Conservation (phyloP, 129 eudicot species). For the Glebionis coronaria region DNA sequence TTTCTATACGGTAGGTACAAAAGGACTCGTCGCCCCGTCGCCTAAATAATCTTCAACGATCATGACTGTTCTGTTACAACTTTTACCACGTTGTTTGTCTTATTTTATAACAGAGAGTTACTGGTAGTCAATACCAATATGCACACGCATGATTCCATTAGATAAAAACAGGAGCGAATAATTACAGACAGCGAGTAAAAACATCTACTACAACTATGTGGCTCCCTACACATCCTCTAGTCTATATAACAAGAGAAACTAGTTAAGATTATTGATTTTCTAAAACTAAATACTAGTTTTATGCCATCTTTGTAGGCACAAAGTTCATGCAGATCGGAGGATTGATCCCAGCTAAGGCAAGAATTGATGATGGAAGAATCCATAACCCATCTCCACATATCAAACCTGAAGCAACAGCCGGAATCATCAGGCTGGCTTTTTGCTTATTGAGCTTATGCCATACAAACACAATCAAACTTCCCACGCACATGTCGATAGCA, state of each 20-base stretch:
- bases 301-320: constrained; percentile 27
- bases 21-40: not conserved
- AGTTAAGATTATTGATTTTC: constrained; percentile 3
- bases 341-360: constrained; percentile 54
- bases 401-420: constrained; percentile 88
- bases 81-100: not conserved
- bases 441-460: constrained; percentile 59
- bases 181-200: not conserved
- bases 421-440: constrained; percentile 67
- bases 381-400: constrained; percentile 92
- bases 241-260: constrained; percentile 6
- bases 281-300: constrained; percentile 11
- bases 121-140: not conserved
- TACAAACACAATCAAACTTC: constrained; percentile 67
- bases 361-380: constrained; percentile 75
- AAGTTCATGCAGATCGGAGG: constrained; percentile 92
- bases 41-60: not conserved
- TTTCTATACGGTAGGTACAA: constrained; percentile 1
- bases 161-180: not conserved
- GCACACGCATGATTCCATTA: not conserved
- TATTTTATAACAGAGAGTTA: too few species aligned
- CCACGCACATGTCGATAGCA: constrained; percentile 87
- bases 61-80: not conserved
- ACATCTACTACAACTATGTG: not conserved
- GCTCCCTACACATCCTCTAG: not conserved